Evolutionary conservation across 2,329 filamentous ascomycete species (phyloP).

Genomic region (Rhynchosporium agropyri): DNA sequence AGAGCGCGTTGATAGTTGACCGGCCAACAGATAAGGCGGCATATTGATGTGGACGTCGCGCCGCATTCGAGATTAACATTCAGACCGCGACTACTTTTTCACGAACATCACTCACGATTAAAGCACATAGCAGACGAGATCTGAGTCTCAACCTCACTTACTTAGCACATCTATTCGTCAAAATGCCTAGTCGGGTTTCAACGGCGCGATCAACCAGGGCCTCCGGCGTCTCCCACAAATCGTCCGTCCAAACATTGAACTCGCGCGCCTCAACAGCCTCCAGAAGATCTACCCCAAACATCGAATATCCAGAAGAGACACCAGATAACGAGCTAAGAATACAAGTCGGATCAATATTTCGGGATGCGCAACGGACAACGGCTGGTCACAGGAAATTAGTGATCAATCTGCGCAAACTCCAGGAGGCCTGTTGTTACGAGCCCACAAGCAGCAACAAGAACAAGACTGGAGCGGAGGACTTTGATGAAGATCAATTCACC

Average conservation of each 20-base stretch:
- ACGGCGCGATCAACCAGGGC: conserved; percentile 45
- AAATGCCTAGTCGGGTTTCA: conserved; percentile 52
- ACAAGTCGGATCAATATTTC: conserved; percentile 73
- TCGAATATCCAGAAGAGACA: conserved; percentile 69
- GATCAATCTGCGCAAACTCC: conserved; percentile 84
- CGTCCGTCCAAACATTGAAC: conserved; percentile 45
- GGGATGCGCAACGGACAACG: conserved; percentile 84
- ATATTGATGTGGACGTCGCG: conserved; percentile 20
- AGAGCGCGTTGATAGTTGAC: conserved; percentile 14
- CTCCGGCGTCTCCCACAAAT: conserved; percentile 46
- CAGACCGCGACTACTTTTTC: conserved; percentile 5
- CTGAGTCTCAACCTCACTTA: not conserved
- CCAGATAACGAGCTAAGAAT: conserved; percentile 70
- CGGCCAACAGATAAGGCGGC: conserved; percentile 18
- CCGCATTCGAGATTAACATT: not conserved
- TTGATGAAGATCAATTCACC: conserved; percentile 87
- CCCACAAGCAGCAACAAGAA: conserved; percentile 56
- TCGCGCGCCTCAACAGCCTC: conserved; percentile 47
- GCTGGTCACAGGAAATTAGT: conserved; percentile 88
- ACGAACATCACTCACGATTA: conserved; percentile 12
- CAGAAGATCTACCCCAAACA: conserved; percentile 42
- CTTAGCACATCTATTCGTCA: conserved; percentile 4
- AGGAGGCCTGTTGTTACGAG: conserved; percentile 79
- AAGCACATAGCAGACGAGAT: not conserved
- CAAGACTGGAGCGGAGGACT: conserved; percentile 61